These are phyloP conservation scores for Yamadazyma trypodendri DNA, from an alignment of 1,139 yeast genomes.

Conservation along the genomic window DNA sequence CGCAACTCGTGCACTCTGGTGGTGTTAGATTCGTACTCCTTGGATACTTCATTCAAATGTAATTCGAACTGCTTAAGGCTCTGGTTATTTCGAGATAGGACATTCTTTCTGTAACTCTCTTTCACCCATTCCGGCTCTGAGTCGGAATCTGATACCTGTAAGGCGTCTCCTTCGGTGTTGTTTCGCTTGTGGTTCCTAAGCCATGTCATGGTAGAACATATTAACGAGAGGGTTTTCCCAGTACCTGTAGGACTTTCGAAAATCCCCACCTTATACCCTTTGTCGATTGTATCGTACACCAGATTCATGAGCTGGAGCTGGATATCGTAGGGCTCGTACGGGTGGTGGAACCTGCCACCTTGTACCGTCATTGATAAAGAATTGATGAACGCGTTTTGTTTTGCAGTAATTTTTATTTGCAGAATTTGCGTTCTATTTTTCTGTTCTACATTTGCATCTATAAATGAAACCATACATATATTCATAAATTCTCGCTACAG, in stretches of 20 bases:
- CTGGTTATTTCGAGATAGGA: conserved; percentile 28
- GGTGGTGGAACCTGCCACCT: conserved; percentile 55
- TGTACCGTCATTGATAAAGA: conserved; percentile 5
- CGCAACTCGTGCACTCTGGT: conserved; percentile 13
- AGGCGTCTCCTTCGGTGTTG: conserved; percentile 11
- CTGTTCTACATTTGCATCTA: too few species aligned
- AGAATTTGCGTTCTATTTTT: too few species aligned
- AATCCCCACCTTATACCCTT: conserved; percentile 66
- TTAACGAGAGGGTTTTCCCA: conserved; percentile 85
- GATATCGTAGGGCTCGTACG: conserved; percentile 76
- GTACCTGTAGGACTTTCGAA: conserved; percentile 97
- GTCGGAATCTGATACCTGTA: conserved; percentile 10
- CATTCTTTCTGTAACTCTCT: conserved; percentile 36
- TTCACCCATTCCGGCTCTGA: conserved; percentile 62
- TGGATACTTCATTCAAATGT: conserved; percentile 27
- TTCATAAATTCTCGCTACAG: too few species aligned
- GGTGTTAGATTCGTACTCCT: conserved; percentile 13
- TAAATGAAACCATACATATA: too few species aligned
- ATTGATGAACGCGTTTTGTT: conserved; percentile 1
- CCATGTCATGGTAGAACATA: conserved; percentile 89
- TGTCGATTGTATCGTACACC: conserved; percentile 61
- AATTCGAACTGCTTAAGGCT: conserved; percentile 40
- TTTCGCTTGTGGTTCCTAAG: conserved; percentile 57
- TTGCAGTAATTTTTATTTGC: neutral
- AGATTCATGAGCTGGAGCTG: conserved; percentile 76